phyloP scores from a whole-genome alignment of 257 asterid genomes.

The Plantago elongata region DNA sequence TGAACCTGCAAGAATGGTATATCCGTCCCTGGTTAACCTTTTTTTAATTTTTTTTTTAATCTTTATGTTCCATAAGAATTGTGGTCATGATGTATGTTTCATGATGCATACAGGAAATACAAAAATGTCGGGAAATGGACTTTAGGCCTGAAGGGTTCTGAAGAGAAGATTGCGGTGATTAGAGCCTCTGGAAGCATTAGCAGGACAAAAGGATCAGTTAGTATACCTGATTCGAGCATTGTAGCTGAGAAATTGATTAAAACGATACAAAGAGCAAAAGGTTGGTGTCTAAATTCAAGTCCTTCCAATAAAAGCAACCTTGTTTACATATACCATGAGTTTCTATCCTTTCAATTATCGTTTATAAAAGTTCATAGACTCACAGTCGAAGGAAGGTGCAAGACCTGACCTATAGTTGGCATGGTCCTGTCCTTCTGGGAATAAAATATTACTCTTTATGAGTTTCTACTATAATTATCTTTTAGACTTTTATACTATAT shows the following conservation, averaged over 20 bases:
- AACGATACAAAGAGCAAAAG: constrained; percentile 50
- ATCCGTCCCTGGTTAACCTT: neutral
- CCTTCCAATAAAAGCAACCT: no score
- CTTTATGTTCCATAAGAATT: neutral
- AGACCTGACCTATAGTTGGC: no score
- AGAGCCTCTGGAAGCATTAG: constrained; percentile 73
- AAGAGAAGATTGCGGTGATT: constrained; percentile 57
- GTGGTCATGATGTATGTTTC: constrained; percentile 16
- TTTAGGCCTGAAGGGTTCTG: constrained; percentile 52
- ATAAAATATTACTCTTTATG: no score
- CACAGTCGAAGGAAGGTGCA: no score
- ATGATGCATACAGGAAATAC: constrained; percentile 49
- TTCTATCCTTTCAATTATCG: no score
- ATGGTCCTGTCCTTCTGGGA: no score
- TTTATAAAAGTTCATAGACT: no score
- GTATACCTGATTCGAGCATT: constrained; percentile 46
- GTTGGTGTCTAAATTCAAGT: constrained; percentile 11
- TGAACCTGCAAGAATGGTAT: no score
- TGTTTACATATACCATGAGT: no score
- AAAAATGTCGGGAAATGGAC: constrained; percentile 46
- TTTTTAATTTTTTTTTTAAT: neutral
- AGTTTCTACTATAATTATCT: no score
- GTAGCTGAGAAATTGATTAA: constrained; percentile 61
- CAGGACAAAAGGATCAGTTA: constrained; percentile 47
- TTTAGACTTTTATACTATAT: no score